These are phyloP conservation scores for Zygosaccharomyces sapae DNA, from an alignment of 1,139 yeast genomes.

Conservation along the genomic window DNA sequence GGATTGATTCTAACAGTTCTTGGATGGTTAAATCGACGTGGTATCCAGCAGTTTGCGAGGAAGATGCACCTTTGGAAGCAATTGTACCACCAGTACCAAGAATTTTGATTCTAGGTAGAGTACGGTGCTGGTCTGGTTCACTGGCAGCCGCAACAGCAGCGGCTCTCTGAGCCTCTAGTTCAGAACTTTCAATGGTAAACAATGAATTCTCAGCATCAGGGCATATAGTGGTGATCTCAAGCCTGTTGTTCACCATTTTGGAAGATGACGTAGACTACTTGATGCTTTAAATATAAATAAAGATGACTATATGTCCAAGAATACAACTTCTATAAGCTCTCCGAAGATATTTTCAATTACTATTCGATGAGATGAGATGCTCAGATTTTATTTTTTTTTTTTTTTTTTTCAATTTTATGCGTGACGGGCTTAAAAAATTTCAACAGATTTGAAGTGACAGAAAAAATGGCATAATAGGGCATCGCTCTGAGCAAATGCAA, in stretches of 20 bases:
- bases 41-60: constrained; percentile 64
- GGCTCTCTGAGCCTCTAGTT: constrained; percentile 10
- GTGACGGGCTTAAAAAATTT: background rate
- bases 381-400: background rate
- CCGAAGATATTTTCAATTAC: background rate
- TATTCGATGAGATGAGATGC: background rate
- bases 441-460: background rate
- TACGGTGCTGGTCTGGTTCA: constrained; percentile 25
- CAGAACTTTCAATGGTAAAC: constrained; percentile 26
- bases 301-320: background rate
- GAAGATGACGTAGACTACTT: background rate
- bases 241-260: constrained; percentile 27
- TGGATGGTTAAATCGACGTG: constrained; percentile 63
- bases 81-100: constrained; percentile 74
- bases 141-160: constrained; percentile 19
- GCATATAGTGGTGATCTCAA: constrained; percentile 35
- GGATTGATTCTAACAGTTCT: constrained; percentile 54
- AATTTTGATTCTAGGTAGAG: constrained; percentile 47
- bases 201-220: constrained; percentile 33
- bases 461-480: background rate
- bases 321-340: background rate
- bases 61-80: constrained; percentile 56
- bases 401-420: background rate
- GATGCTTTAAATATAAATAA: background rate
- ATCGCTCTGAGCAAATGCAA: background rate